phyloP scores from a whole-genome alignment of 208 protist genomes.

The Balamuthia mandrillaris region DNA sequence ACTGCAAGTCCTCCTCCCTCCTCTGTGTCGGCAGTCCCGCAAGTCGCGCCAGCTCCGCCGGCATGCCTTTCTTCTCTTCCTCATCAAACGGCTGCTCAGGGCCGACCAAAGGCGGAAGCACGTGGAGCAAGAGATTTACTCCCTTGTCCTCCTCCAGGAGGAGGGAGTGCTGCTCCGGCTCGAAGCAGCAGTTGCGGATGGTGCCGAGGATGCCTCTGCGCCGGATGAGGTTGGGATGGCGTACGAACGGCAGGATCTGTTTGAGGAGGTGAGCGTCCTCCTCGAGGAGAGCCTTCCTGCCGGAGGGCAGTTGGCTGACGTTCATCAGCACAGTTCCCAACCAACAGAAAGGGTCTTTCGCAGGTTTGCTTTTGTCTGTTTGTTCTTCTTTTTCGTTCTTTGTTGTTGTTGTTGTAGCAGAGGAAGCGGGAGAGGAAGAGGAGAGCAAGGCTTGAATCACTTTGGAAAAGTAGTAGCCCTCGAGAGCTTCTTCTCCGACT shows the following conservation, averaged over 20 bases:
- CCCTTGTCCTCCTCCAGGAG: conserved; percentile 8
- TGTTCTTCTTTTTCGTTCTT: no score
- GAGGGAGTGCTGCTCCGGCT: conserved; percentile 1
- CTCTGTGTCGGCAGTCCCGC: neutral
- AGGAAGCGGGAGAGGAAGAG: no score
- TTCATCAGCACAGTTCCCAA: neutral
- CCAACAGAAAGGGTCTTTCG: conserved; percentile 2
- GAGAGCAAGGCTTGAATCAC: conserved; percentile 10
- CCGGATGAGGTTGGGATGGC: neutral
- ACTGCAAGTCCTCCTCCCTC: neutral
- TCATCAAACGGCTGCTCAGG: conserved; percentile 11
- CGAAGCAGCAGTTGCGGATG: conserved; percentile 24
- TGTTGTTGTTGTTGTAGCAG: no score
- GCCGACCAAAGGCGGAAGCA: conserved; percentile 4
- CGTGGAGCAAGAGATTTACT: conserved; percentile 7
- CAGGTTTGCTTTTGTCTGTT: no score
- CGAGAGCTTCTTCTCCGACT: conserved; percentile 17
- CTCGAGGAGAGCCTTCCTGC: neutral
- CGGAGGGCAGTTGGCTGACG: neutral
- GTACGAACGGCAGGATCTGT: conserved; percentile 1
- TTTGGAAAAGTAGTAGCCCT: conserved; percentile 26
- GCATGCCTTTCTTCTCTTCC: conserved; percentile 17
- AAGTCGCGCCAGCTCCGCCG: neutral
- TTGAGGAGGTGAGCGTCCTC: neutral
- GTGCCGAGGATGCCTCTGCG: neutral